Conservation (phyloP, 495 filamentous ascomycete genomes). For the Xylaria nigripes region DNA sequence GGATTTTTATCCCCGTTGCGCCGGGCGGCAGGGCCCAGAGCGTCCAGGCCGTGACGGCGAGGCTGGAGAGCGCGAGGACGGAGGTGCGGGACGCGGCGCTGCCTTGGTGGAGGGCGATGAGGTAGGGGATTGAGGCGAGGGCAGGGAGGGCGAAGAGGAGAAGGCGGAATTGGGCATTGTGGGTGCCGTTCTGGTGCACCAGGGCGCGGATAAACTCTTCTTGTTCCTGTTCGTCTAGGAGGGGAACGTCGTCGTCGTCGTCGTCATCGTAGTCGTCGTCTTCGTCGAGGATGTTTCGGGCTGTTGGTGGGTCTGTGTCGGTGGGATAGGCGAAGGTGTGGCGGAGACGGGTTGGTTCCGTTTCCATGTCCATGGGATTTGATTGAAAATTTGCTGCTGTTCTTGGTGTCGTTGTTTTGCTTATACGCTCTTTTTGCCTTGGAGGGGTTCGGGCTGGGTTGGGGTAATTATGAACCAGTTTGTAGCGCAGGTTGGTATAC, state of each 20-base stretch:
- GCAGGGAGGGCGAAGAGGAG: conserved; percentile 52
- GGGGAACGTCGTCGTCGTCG: conserved; percentile 52
- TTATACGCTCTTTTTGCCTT: neutral
- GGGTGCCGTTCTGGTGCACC: conserved; percentile 44
- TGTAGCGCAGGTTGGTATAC: neutral
- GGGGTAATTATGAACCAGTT: neutral
- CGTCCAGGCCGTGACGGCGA: conserved; percentile 49
- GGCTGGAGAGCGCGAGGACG: conserved; percentile 50
- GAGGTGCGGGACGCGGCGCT: conserved; percentile 25
- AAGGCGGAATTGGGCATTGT: conserved; percentile 51
- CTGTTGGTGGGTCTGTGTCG: conserved; percentile 37
- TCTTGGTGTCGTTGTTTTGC: neutral
- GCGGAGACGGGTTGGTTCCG: conserved; percentile 42
- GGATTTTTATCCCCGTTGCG: conserved; percentile 21
- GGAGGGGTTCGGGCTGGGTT: neutral
- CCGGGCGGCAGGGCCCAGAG: conserved; percentile 35
- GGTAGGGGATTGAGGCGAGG: conserved; percentile 42
- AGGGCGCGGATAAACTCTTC: conserved; percentile 57
- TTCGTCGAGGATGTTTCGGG: conserved; percentile 34
- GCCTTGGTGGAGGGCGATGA: conserved; percentile 36
- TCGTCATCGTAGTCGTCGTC: conserved; percentile 51
- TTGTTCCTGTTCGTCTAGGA: conserved; percentile 48
- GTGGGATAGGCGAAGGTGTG: conserved; percentile 56
- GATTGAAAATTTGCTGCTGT: neutral
- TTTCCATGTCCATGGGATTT: conserved; percentile 8